Conservation (phyloP, 2,329 filamentous ascomycete species). For the Calonectria montana region DNA sequence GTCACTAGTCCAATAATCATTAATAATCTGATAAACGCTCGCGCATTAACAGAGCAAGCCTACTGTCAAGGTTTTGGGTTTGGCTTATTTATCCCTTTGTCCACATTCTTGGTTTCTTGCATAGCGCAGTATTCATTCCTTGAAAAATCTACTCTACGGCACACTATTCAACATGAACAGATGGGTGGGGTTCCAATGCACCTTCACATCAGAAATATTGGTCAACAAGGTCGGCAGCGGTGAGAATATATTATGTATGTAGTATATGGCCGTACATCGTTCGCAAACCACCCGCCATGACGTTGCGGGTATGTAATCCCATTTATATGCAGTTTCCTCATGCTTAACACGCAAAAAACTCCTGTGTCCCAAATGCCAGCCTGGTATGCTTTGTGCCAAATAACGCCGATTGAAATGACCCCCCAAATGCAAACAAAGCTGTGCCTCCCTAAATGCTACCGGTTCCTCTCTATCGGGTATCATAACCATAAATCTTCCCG, state of each 20-base stretch:
- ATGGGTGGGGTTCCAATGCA: too few species aligned
- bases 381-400: background rate
- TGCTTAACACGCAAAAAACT: background rate
- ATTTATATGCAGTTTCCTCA: background rate
- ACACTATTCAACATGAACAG: background rate
- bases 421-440: slow-evolving; percentile 29
- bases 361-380: background rate
- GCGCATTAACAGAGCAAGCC: too few species aligned
- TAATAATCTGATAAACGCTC: background rate
- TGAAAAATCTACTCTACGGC: background rate
- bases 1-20: background rate
- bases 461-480: slow-evolving; percentile 33
- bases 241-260: background rate
- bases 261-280: background rate
- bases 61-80: background rate
- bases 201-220: background rate
- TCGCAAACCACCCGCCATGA: background rate
- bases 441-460: background rate
- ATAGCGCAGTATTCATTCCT: background rate
- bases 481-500: slow-evolving; percentile 8
- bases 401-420: background rate
- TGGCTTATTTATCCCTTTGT: background rate
- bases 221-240: background rate
- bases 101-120: background rate
- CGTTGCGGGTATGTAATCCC: background rate